phyloP scores from a whole-genome alignment of 75 land plant species.

The Ceratopteris richardii region DNA sequence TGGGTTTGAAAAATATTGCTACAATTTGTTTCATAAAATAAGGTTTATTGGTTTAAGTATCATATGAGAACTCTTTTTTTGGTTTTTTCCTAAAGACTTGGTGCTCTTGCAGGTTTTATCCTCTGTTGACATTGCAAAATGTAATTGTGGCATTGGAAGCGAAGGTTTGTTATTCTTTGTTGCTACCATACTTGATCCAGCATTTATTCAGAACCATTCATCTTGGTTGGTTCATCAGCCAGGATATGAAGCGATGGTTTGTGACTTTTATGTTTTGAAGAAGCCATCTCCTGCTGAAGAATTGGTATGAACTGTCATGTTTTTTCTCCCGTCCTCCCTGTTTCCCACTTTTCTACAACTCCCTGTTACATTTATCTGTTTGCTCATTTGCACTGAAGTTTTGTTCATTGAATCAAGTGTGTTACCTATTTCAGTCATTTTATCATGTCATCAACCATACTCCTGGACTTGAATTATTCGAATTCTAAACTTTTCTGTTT shows the following conservation, averaged over 20 bases:
- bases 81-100: too few species aligned
- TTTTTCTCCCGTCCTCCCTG: neutral
- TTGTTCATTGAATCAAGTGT: too few species aligned
- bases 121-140: conserved; percentile 26
- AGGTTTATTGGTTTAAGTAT: too few species aligned
- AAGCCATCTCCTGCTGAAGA: conserved; percentile 27
- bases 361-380: too few species aligned
- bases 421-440: too few species aligned
- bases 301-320: conserved; percentile 28
- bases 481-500: too few species aligned
- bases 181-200: neutral
- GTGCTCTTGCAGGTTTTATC: conserved; percentile 43
- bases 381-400: too few species aligned
- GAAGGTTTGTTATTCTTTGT: conserved; percentile 22
- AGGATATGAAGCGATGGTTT: conserved; percentile 53
- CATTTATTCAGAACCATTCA: neutral
- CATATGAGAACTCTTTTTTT: too few species aligned
- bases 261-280: conserved; percentile 58
- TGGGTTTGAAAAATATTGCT: too few species aligned
- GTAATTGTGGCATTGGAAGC: conserved; percentile 39
- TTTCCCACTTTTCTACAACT: too few species aligned
- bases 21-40: too few species aligned
- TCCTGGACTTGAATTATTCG: neutral
- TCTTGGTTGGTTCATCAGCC: conserved; percentile 25
- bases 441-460: neutral